These are phyloP conservation scores for Thermochaetoides thermophila DNA, from an alignment of 495 filamentous ascomycete species.

Conservation along the genomic window DNA sequence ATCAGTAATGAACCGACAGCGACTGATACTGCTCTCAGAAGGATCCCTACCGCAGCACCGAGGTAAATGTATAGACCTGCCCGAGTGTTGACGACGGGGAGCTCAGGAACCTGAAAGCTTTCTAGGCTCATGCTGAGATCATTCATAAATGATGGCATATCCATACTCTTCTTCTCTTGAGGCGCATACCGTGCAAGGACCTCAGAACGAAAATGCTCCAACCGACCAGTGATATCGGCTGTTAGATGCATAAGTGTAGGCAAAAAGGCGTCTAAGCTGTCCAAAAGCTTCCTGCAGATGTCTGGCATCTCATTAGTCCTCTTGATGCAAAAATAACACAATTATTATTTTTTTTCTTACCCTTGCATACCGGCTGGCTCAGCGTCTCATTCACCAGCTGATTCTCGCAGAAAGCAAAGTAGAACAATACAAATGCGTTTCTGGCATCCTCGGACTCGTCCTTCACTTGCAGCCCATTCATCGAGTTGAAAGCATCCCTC, in stretches of 20 bases:
- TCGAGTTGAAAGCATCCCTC: slow-evolving; percentile 23
- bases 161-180: slow-evolving; percentile 36
- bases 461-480: slow-evolving; percentile 24
- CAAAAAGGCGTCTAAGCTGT: slow-evolving; percentile 35
- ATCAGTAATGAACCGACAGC: slow-evolving; percentile 21
- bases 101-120: slow-evolving; percentile 45
- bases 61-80: slow-evolving; percentile 88
- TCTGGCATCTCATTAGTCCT: slow-evolving; percentile 13
- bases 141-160: too few relatives aligned
- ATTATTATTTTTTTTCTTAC: too few relatives aligned
- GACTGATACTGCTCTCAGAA: not conserved
- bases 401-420: slow-evolving; percentile 36
- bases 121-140: slow-evolving; percentile 37
- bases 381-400: slow-evolving; percentile 30
- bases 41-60: slow-evolving; percentile 55
- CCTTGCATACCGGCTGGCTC: slow-evolving; percentile 27
- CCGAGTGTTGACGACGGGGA: slow-evolving; percentile 60
- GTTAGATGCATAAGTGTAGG: slow-evolving; percentile 36
- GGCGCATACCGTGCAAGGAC: slow-evolving; percentile 32
- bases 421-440: slow-evolving; percentile 39
- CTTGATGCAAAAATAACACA: not conserved
- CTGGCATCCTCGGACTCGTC: slow-evolving; percentile 35
- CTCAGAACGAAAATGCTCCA: slow-evolving; percentile 39
- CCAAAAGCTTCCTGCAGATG: slow-evolving; percentile 29
- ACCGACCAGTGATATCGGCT: slow-evolving; percentile 30